Percentiles rank a stretch among this genome's conserved stretches.
Conservation (phyloP, 768 basidiomycete genomes). For the Tulasnella sp. region DNA sequence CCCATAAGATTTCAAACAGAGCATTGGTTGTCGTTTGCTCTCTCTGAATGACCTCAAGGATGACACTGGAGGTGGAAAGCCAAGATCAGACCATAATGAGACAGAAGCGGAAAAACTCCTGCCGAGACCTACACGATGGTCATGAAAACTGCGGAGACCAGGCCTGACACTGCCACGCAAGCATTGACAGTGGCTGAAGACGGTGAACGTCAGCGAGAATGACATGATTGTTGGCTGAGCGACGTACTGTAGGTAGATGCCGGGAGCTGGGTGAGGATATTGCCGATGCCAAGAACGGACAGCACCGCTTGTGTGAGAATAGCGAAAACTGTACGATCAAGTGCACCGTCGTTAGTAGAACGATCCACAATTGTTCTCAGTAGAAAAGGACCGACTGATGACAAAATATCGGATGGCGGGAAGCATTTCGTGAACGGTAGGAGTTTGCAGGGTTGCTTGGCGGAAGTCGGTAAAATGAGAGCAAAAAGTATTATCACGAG, state of each 20-base stretch:
- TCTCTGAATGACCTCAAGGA: not conserved
- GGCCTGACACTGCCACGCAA: conserved; percentile 6
- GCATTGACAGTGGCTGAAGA: conserved; percentile 7
- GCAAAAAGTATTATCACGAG: not conserved
- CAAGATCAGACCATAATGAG: not conserved
- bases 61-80: not conserved
- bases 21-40: conserved; percentile 21
- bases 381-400: conserved; percentile 5
- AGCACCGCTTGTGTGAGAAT: conserved; percentile 23
- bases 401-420: not conserved
- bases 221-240: not conserved
- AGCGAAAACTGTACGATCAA: not conserved
- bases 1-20: conserved; percentile 21
- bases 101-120: not conserved
- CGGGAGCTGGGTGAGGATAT: conserved; percentile 1
- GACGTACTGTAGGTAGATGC: not conserved
- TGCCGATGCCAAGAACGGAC: conserved; percentile 14
- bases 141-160: conserved; percentile 25
- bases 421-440: not conserved
- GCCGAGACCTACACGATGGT: conserved; percentile 16
- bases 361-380: not conserved
- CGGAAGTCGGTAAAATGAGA: conserved; percentile 15
- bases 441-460: not conserved
- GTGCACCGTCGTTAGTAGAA: not conserved
- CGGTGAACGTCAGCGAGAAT: not conserved